These are phyloP conservation scores for Coemansia sp. DNA, from an alignment of 192 early-diverging fungal species.

Conservation along the genomic window DNA sequence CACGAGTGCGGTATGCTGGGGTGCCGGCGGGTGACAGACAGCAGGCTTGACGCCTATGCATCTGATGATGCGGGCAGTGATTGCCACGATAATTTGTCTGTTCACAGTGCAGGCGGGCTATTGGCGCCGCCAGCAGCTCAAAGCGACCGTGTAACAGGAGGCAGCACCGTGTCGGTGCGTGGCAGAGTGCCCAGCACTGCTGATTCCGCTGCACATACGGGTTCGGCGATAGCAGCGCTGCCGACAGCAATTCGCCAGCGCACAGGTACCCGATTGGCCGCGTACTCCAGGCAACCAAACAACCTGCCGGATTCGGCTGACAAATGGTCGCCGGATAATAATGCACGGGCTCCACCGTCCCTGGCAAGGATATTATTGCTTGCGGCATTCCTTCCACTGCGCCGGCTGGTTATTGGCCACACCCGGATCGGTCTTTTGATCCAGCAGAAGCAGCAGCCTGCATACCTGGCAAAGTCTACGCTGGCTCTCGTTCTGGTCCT, in stretches of 20 bases:
- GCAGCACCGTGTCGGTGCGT: not conserved
- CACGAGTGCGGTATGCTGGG: slow-evolving; percentile 17
- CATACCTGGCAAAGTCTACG: slow-evolving; percentile 13
- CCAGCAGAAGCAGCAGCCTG: not conserved
- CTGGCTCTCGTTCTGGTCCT: slow-evolving; percentile 17
- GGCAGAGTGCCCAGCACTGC: not conserved
- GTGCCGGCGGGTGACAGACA: not conserved
- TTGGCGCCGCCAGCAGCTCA: no score
- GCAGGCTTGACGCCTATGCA: slow-evolving; percentile 6
- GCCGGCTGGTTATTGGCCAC: slow-evolving; percentile 31
- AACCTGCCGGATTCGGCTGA: not conserved
- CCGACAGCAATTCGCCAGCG: slow-evolving; percentile 1
- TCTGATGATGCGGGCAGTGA: not conserved
- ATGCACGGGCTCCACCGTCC: not conserved
- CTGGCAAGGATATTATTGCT: not conserved
- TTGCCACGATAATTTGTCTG: no score
- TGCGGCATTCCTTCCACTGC: slow-evolving; percentile 43
- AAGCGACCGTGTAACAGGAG: no score
- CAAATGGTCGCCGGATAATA: not conserved
- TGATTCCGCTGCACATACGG: not conserved
- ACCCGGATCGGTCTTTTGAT: not conserved
- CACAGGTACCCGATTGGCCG: not conserved
- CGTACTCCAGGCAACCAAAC: not conserved
- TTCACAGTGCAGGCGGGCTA: no score
- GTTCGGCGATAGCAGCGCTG: not conserved